phyloP scores from a whole-genome alignment of 2,329 filamentous ascomycete species.

The Capronia coronata region DNA sequence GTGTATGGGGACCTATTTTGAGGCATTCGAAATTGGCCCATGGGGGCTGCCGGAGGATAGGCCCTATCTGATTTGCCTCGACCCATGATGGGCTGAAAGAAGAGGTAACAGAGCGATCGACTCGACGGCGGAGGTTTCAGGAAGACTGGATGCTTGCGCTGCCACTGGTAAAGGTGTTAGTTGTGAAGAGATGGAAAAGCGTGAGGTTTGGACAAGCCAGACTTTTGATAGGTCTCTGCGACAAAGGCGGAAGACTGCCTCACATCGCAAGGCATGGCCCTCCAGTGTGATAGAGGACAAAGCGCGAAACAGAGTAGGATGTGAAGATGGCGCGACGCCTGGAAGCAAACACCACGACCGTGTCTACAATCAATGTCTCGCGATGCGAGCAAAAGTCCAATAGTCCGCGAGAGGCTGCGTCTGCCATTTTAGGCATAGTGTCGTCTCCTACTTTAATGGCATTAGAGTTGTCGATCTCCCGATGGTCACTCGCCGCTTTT shows the following conservation, averaged over 20 bases:
- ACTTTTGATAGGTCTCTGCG: conserved; percentile 19
- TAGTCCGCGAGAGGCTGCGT: not conserved
- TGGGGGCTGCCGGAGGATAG: not conserved
- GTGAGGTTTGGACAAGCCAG: conserved; percentile 13
- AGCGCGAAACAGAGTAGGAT: not conserved
- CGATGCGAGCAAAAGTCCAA: not conserved
- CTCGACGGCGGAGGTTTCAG: not conserved
- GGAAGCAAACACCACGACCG: not conserved
- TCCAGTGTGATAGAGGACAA: conserved; percentile 3
- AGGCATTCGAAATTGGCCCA: not conserved
- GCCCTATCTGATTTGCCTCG: not conserved
- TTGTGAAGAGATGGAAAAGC: conserved; percentile 6
- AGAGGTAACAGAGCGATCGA: not conserved
- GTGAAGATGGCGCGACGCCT: not conserved
- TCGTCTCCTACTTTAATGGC: conserved; percentile 1
- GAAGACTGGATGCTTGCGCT: conserved; percentile 3
- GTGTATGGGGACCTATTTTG: not conserved
- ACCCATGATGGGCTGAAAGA: conserved; percentile 4
- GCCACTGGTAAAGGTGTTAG: conserved; percentile 26
- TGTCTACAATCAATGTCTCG: not conserved
- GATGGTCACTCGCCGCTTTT: not conserved
- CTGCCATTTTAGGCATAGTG: not conserved
- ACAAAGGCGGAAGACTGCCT: conserved; percentile 3
- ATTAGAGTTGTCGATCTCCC: conserved; percentile 9
- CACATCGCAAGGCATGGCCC: not conserved